These are phyloP conservation scores for Fusarium albosuccineum DNA, from an alignment of 2,329 filamentous ascomycete genomes.

Conservation along the genomic window DNA sequence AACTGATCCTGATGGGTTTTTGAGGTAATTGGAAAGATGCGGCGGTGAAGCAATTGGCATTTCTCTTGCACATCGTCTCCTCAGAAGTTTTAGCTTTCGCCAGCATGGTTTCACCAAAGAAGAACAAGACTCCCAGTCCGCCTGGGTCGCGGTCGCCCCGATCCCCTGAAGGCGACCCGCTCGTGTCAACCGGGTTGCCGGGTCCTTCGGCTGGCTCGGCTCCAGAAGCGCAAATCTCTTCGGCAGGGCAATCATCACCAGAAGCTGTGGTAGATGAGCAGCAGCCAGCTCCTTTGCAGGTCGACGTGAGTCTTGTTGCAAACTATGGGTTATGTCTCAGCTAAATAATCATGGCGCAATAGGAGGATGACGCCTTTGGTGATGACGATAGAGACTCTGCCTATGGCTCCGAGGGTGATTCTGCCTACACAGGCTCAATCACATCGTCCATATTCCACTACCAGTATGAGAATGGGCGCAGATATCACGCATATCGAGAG, in stretches of 20 bases:
- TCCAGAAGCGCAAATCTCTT: neutral
- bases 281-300: constrained; percentile 28
- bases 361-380: constrained; percentile 33
- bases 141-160: constrained; percentile 9
- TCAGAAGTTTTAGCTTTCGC: too few species aligned
- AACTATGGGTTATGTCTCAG: neutral
- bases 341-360: neutral
- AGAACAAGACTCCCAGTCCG: neutral
- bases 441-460: constrained; percentile 60
- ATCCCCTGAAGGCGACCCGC: constrained; percentile 2
- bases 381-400: constrained; percentile 50
- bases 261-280: constrained; percentile 1
- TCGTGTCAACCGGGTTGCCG: neutral
- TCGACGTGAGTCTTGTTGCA: constrained; percentile 25
- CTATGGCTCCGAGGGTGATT: constrained; percentile 50
- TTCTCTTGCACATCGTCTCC: too few species aligned
- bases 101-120: too few species aligned
- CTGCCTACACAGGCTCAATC: constrained; percentile 51
- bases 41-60: too few species aligned
- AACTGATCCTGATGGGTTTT: neutral
- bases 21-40: too few species aligned
- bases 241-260: neutral
- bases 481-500: constrained; percentile 51
- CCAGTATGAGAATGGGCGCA: constrained; percentile 49
- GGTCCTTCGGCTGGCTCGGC: constrained; percentile 17